phyloP scores from a whole-genome alignment of 192 early-diverging fungal species.

The Backusella tarrabulga region DNA sequence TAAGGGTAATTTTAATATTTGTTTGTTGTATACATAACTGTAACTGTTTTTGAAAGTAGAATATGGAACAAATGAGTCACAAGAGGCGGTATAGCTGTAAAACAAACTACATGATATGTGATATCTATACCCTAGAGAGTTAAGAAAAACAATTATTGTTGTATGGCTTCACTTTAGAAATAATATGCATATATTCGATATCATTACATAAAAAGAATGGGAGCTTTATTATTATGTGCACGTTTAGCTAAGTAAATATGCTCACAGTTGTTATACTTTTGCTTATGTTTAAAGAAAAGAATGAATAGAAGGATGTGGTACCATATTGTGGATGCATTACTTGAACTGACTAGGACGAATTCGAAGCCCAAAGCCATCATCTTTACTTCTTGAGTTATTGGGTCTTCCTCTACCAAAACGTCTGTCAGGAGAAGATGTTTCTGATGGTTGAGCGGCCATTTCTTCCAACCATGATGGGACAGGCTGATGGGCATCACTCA shows the following conservation, averaged over 20 bases:
- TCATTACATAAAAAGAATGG: not conserved
- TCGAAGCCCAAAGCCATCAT: not conserved
- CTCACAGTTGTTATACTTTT: not conserved
- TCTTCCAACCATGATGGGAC: constrained; percentile 80
- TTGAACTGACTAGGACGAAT: not conserved
- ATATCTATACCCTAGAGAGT: no score
- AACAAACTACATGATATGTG: not conserved
- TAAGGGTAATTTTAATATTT: not conserved
- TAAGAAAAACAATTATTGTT: no score
- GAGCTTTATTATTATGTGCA: not conserved
- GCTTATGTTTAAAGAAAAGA: not conserved
- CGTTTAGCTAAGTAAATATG: not conserved
- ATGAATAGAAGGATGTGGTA: not conserved
- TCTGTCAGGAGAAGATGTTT: not conserved
- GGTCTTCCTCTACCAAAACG: not conserved
- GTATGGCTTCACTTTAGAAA: not conserved
- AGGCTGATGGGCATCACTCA: constrained; percentile 91
- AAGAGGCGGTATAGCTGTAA: not conserved
- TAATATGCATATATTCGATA: not conserved
- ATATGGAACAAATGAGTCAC: not conserved
- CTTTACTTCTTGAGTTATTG: not conserved
- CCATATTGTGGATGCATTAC: not conserved
- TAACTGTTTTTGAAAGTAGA: not conserved
- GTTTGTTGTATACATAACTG: not conserved
- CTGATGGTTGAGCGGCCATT: constrained; percentile 33